A percentile compares a stretch with the other conserved stretches of the same genome.
phyloP scores from a whole-genome alignment of 768 basidiomycete genomes.

The Tricholoma bakamatsutake region DNA sequence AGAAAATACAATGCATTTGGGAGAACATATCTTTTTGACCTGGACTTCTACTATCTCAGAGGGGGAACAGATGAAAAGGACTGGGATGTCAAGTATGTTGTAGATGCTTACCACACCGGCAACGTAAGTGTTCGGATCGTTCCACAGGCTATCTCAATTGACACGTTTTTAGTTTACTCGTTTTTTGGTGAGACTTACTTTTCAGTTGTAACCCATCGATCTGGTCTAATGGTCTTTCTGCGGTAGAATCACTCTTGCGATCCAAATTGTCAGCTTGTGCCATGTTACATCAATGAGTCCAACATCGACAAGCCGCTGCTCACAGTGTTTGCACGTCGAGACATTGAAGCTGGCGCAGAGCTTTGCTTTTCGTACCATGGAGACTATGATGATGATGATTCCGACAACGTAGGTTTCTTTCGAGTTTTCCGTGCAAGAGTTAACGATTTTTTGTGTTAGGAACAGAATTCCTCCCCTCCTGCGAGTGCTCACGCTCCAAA shows the following conservation, averaged over 20 bases:
- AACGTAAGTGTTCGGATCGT: constrained; percentile 48
- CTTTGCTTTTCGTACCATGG: constrained; percentile 76
- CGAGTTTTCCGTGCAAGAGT: neutral
- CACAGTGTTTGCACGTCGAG: constrained; percentile 57
- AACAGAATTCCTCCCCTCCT: neutral
- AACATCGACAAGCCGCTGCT: constrained; percentile 66
- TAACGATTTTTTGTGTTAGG: neutral
- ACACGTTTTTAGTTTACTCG: constrained; percentile 68
- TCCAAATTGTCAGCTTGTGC: constrained; percentile 70
- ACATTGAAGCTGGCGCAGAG: constrained; percentile 63
- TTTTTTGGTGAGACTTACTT: constrained; percentile 55
- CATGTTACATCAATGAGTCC: constrained; percentile 75
- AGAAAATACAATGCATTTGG: constrained; percentile 74
- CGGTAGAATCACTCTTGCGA: constrained; percentile 86
- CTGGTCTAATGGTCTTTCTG: neutral
- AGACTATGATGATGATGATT: constrained; percentile 31
- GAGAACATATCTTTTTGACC: constrained; percentile 75
- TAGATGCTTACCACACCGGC: constrained; percentile 87
- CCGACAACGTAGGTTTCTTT: constrained; percentile 23
- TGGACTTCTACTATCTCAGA: constrained; percentile 71
- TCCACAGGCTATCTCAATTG: neutral
- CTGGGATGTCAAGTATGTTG: constrained; percentile 44
- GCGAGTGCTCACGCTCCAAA: constrained; percentile 7
- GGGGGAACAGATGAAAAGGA: constrained; percentile 21
- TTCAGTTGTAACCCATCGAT: neutral